phyloP scores from a whole-genome alignment of 768 basidiomycete genomes.

The Termitomyces sp. region DNA sequence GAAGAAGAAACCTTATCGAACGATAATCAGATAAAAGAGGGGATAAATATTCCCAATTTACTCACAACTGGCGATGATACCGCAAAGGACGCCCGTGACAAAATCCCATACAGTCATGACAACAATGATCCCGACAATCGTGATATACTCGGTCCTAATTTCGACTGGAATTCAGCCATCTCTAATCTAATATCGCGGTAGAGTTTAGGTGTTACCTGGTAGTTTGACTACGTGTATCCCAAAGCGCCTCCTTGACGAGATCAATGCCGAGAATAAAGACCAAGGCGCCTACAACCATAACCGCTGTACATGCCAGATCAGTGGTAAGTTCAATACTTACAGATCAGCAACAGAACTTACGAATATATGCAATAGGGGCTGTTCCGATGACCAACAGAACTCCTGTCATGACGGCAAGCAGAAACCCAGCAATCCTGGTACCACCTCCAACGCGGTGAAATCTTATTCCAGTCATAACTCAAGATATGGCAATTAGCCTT shows the following conservation, averaged over 20 bases:
- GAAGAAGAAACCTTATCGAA: constrained; percentile 76
- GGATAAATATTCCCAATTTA: constrained; percentile 2
- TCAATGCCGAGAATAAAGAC: constrained; percentile 96
- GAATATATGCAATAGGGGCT: constrained; percentile 86
- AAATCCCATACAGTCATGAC: constrained; percentile 96
- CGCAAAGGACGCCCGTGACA: constrained; percentile 88
- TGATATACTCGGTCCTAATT: constrained; percentile 70
- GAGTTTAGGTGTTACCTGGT: constrained; percentile 42
- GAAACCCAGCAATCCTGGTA: constrained; percentile 79
- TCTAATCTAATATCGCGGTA: not conserved
- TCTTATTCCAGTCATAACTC: not conserved
- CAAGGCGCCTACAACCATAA: constrained; percentile 87
- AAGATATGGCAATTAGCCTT: not conserved
- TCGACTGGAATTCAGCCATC: not conserved
- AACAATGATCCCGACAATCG: constrained; percentile 81
- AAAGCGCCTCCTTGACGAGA: constrained; percentile 90
- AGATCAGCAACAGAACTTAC: constrained; percentile 40
- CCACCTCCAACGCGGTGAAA: constrained; percentile 94
- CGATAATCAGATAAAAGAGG: not conserved
- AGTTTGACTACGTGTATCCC: constrained; percentile 91
- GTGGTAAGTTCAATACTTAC: not conserved
- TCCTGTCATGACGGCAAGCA: constrained; percentile 78
- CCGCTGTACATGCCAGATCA: constrained; percentile 43
- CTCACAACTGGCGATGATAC: constrained; percentile 87
- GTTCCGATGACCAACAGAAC: constrained; percentile 80